Percentiles rank a stretch among this genome's conserved stretches.
These are phyloP conservation scores for Schizochytrium sp. DNA, from an alignment of 108 stramenopile species.

Conservation along the genomic window DNA sequence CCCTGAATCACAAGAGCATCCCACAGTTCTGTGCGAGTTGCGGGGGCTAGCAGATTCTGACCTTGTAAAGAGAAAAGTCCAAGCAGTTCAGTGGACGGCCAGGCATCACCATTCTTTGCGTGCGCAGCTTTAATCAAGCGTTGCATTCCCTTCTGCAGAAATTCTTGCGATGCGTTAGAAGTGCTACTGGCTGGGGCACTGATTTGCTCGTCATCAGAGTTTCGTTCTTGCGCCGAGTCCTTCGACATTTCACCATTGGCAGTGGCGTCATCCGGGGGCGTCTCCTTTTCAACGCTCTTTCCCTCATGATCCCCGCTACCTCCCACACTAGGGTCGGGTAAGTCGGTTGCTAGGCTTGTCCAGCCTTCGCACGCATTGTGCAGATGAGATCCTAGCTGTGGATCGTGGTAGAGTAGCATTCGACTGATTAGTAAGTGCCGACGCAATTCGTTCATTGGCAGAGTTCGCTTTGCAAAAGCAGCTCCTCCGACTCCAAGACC, in stretches of 20 bases:
- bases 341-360: neutral
- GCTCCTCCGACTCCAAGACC: conserved; percentile 42
- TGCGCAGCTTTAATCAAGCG: neutral
- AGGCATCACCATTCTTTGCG: neutral
- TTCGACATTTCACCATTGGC: neutral
- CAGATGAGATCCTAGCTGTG: neutral
- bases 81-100: neutral
- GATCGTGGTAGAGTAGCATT: conserved; percentile 29
- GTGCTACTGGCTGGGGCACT: too few relatives aligned
- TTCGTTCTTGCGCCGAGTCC: too few relatives aligned
- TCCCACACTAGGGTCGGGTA: neutral
- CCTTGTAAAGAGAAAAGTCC: neutral
- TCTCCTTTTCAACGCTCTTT: neutral
- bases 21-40: neutral
- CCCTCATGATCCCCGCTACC: neutral
- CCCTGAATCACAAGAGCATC: conserved; percentile 16
- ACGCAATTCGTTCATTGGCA: neutral
- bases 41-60: neutral
- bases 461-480: neutral
- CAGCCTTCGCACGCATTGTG: neutral
- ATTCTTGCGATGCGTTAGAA: neutral
- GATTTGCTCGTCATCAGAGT: too few relatives aligned
- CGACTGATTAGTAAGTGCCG: neutral
- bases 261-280: neutral
- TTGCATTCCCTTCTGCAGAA: neutral